These are phyloP conservation scores for Pyricularia sp. DNA, from an alignment of 2,329 filamentous ascomycete species.

Conservation along the genomic window DNA sequence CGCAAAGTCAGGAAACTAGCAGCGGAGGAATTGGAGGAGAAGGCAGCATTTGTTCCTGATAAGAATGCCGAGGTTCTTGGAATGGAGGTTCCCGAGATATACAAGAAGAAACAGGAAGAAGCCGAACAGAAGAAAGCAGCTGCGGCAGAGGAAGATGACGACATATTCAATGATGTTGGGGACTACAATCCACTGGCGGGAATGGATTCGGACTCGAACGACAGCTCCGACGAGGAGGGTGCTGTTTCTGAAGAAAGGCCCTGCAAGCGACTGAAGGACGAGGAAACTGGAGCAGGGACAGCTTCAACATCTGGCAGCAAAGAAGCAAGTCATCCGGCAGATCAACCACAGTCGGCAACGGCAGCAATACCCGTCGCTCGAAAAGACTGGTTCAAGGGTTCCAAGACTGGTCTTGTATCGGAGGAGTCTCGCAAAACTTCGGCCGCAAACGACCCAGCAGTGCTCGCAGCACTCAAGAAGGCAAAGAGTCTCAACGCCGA, in stretches of 20 bases:
- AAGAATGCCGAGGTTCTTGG: conserved; percentile 45
- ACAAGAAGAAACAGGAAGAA: conserved; percentile 30
- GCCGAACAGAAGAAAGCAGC: conserved; percentile 24
- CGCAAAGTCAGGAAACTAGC: conserved; percentile 46
- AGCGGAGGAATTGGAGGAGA: conserved; percentile 20
- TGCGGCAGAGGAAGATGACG: conserved; percentile 39
- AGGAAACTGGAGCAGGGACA: neutral
- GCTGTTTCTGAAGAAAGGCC: conserved; percentile 6
- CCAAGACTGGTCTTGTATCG: conserved; percentile 39
- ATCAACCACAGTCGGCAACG: neutral
- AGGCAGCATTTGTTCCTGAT: conserved; percentile 31
- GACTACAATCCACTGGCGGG: conserved; percentile 56
- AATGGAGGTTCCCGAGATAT: conserved; percentile 52
- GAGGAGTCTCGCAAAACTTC: conserved; percentile 36
- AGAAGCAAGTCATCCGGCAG: neutral
- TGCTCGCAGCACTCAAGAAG: conserved; percentile 75
- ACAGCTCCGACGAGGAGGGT: conserved; percentile 22
- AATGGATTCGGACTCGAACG: conserved; percentile 31
- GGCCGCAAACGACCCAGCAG: conserved; percentile 59
- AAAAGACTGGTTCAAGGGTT: conserved; percentile 50
- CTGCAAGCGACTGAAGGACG: neutral
- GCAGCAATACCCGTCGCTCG: conserved; percentile 10
- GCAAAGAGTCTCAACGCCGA: conserved; percentile 52
- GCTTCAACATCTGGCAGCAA: neutral
- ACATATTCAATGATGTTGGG: conserved; percentile 54